Percentiles rank a stretch among this genome's conserved stretches.
Conservation (phyloP, 2,329 filamentous ascomycete genomes). For the Phaeosphaeriaceae sp. region DNA sequence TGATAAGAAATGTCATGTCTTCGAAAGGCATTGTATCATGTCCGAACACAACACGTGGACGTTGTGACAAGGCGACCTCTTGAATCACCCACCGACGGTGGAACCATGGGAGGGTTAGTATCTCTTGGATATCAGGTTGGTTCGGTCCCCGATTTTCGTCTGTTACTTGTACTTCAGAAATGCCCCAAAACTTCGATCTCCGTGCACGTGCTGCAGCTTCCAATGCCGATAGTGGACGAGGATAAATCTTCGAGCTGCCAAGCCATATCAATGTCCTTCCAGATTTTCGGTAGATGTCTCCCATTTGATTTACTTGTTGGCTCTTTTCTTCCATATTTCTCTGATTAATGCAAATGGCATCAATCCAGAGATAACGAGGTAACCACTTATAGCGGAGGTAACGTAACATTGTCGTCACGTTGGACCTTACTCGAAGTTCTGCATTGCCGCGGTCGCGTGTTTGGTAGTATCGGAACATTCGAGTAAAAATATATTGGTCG, state of each 20-base stretch:
- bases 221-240: neutral
- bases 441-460: neutral
- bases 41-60: conserved; percentile 1
- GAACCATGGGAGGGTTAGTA: conserved; percentile 1
- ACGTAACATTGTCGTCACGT: conserved; percentile 1
- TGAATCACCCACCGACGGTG: conserved; percentile 4
- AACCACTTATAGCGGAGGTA: conserved; percentile 5
- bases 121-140: neutral
- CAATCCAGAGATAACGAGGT: conserved; percentile 5
- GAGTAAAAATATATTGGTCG: neutral
- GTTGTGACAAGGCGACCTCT: conserved; percentile 1
- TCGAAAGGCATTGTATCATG: conserved; percentile 4
- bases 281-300: conserved; percentile 1
- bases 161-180: neutral
- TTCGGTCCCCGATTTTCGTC: neutral
- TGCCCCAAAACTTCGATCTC: neutral
- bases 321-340: conserved; percentile 1
- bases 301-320: conserved; percentile 3
- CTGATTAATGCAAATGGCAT: neutral
- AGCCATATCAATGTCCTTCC: conserved; percentile 3
- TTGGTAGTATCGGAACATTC: neutral
- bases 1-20: conserved; percentile 5
- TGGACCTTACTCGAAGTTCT: neutral
- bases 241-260: neutral
- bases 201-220: neutral